Percentiles rank a stretch among this genome's conserved stretches.
These are phyloP conservation scores for Phoenix dactylifera DNA, from an alignment of 176 grass and related monocot species.

Conservation along the genomic window DNA sequence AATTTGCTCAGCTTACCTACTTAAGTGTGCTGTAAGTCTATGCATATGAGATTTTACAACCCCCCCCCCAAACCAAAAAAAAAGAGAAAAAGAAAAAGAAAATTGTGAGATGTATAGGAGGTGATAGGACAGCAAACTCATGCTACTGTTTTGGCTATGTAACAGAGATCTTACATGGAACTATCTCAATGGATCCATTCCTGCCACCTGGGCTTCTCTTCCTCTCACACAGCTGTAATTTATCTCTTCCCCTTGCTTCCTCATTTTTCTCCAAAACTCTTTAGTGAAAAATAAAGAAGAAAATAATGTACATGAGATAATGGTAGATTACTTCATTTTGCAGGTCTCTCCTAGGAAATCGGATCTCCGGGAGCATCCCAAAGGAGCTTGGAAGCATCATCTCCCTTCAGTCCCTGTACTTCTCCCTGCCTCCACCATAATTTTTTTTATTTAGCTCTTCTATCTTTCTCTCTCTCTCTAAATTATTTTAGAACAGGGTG, in stretches of 20 bases:
- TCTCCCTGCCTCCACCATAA: background rate
- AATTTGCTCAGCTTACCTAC: conserved; percentile 7
- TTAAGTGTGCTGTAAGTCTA: conserved; percentile 8
- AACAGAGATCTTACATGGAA: conserved; percentile 12
- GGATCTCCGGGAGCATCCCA: conserved; percentile 7
- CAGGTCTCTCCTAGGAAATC: conserved; percentile 15
- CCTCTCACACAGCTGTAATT: conserved; percentile 10
- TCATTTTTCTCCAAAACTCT: no score
- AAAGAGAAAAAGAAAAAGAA: no score
- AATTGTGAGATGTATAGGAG: no score
- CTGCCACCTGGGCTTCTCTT: conserved; percentile 6
- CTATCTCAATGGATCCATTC: conserved; percentile 10
- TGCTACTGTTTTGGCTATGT: background rate
- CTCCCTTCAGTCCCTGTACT: conserved; percentile 8
- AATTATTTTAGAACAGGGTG: background rate
- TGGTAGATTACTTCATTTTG: background rate
- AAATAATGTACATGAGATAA: no score
- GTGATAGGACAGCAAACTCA: no score
- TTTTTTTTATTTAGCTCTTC: background rate
- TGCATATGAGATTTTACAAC: no score
- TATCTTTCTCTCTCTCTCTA: background rate
- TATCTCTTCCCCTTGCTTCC: background rate
- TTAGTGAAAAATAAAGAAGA: no score
- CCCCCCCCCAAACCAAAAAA: no score
- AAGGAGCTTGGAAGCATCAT: conserved; percentile 3